Evolutionary conservation across 768 basidiomycete genomes (phyloP).

Genomic region (Pulveroboletus frians): DNA sequence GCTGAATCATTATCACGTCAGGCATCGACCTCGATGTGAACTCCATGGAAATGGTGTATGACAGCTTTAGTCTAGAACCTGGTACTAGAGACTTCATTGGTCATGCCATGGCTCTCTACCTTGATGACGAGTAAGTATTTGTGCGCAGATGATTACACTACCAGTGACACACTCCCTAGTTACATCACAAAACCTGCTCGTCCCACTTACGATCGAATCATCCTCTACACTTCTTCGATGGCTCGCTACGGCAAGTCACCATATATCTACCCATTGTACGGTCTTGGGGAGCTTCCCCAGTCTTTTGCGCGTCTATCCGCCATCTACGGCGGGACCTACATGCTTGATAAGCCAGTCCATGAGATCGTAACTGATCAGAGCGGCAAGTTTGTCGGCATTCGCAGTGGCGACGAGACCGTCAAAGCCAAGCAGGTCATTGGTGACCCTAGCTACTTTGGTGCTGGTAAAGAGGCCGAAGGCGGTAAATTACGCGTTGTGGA

Average conservation of each 20-base stretch:
- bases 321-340: slow-evolving; percentile 99
- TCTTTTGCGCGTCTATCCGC: slow-evolving; percentile 97
- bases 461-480: slow-evolving; percentile 53
- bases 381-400: slow-evolving; percentile 92
- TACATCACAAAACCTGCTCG: slow-evolving; percentile 93
- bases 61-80: slow-evolving; percentile 94
- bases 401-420: slow-evolving; percentile 83
- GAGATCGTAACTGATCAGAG: slow-evolving; percentile 80
- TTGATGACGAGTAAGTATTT: slow-evolving; percentile 85
- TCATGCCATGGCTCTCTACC: slow-evolving; percentile 97
- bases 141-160: not conserved
- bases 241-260: slow-evolving; percentile 99
- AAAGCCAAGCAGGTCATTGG: slow-evolving; percentile 98
- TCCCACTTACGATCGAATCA: slow-evolving; percentile 86
- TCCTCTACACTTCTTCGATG: slow-evolving; percentile 98
- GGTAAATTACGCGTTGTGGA: slow-evolving; percentile 88
- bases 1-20: slow-evolving; percentile 26
- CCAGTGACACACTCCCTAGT: slow-evolving; percentile 38
- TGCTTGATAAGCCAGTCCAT: slow-evolving; percentile 95
- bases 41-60: slow-evolving; percentile 91
- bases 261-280: slow-evolving; percentile 98
- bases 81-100: slow-evolving; percentile 99
- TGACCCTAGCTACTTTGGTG: slow-evolving; percentile 95
- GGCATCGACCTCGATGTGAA: slow-evolving; percentile 86
- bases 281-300: slow-evolving; percentile 97